Evolutionary conservation across 371 early-diverging fungal genomes (phyloP).

Genomic region (Sporodiniella umbellata): DNA sequence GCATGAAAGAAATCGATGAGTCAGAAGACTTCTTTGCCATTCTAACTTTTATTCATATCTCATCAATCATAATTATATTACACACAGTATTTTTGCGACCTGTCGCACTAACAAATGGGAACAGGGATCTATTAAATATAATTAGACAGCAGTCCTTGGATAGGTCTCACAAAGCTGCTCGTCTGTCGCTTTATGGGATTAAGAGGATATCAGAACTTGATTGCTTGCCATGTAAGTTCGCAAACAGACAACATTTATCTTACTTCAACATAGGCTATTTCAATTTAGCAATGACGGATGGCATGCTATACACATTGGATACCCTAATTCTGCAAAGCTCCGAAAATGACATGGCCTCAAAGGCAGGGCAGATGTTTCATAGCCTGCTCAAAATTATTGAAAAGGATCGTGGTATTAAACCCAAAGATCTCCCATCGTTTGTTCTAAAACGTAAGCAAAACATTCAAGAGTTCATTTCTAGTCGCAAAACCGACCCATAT

Average conservation of each 20-base stretch:
- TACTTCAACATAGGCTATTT: constrained; percentile 4
- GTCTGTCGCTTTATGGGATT: constrained; percentile 4
- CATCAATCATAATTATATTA: not conserved
- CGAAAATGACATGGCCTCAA: not conserved
- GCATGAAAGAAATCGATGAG: constrained; percentile 2
- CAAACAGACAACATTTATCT: not conserved
- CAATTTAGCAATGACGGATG: not conserved
- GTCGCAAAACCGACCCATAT: not conserved
- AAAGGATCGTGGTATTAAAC: not conserved
- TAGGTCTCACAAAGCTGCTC: constrained; percentile 1
- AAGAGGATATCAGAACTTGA: not conserved
- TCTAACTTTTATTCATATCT: constrained; percentile 7
- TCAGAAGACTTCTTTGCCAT: not conserved
- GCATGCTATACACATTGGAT: constrained; percentile 7
- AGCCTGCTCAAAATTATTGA: constrained; percentile 1
- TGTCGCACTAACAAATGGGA: not conserved
- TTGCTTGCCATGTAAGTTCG: not conserved
- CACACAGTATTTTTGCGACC: constrained; percentile 12
- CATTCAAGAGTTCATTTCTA: not conserved
- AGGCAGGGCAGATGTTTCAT: constrained; percentile 1
- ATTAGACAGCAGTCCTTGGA: constrained; percentile 7
- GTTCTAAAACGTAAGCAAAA: not conserved
- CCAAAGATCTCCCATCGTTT: not conserved
- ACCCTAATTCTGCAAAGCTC: not conserved
- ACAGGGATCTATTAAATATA: constrained; percentile 1